Evolutionary conservation across 495 filamentous ascomycete genomes (phyloP), one percentile per base, ranked within the genome.

Genomic region (Penicillium roqueforti): DNA sequence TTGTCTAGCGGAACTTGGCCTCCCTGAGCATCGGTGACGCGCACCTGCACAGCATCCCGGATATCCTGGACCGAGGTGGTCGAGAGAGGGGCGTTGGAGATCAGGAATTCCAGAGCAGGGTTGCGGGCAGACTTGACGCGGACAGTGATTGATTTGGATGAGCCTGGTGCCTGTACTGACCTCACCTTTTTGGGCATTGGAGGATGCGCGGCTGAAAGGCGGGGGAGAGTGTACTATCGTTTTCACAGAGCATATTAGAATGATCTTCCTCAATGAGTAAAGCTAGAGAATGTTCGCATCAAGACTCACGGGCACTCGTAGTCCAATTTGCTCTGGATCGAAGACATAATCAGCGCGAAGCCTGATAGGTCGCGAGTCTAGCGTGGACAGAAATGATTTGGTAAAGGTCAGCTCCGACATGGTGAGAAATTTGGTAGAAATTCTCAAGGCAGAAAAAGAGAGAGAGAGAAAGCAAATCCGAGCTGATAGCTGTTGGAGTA

Each of bases 351-450:
- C 91, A 55, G 86, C 72, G 10, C 83, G 79, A 45, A 96, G 79
- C 71, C 91, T 92, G 61, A 84, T 68, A 8, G 88, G 87, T 53
- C 84, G 82, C 31, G 82, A 77, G 74, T 92, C 89, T 45, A 97
- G 81, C 18, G 80, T 76, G 18, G 86, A 75, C 58, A 98, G 85
- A 74, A 92, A 96, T 43, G 82, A 75, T 69, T 88, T 91, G 54
- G 89, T 82, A 68, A 95, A 98, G 47, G 80, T 68, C 42, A 92
- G 61, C 78, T 97, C 92, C n/a, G 89, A 81, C 89, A 95, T 95
- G 37, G 41, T 80, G 62, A 45, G 16, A 28, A 23, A 16, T 36
- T 22, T 16, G 36, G 25, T 29, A 29, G n/a, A 23, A 16, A 13
- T 14, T 6, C 13, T 14, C 19, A 25, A 34, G 20, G 7, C 4